Evolutionary conservation across 352 stramenopile genomes (phyloP).

Genomic region (Pythium aphanidermatum): DNA sequence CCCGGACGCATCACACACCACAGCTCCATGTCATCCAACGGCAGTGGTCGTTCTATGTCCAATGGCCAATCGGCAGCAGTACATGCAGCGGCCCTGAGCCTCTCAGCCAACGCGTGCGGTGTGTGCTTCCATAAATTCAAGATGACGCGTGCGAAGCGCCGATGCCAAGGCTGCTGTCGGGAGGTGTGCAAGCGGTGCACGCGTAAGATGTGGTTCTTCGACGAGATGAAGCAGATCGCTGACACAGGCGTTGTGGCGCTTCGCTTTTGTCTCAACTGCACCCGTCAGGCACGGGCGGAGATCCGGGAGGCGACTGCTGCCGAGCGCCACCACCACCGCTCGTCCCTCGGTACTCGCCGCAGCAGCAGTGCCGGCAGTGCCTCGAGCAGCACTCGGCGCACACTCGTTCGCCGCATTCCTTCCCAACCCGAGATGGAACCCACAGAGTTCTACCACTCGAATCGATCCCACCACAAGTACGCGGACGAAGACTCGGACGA

Average conservation of each 20-base stretch:
- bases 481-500: conserved; percentile 15
- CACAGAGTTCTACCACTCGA: conserved; percentile 3
- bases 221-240: conserved; percentile 22
- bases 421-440: conserved; percentile 8
- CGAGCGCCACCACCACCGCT: neutral
- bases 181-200: conserved; percentile 30
- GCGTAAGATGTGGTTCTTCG: conserved; percentile 17
- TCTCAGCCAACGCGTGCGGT: conserved; percentile 16
- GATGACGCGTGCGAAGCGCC: conserved; percentile 24
- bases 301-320: conserved; percentile 1
- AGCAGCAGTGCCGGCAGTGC: conserved; percentile 8
- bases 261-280: conserved; percentile 30
- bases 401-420: conserved; percentile 6
- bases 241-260: conserved; percentile 19
- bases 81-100: neutral
- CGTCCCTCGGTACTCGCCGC: neutral
- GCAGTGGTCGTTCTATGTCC: neutral
- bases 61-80: neutral
- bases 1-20: neutral
- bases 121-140: conserved; percentile 30
- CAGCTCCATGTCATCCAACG: neutral
- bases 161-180: conserved; percentile 19
- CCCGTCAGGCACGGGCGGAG: conserved; percentile 19
- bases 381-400: neutral
- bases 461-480: conserved; percentile 1